phyloP scores from a whole-genome alignment of 768 basidiomycete genomes.

The Pleurotus pulmonarius region DNA sequence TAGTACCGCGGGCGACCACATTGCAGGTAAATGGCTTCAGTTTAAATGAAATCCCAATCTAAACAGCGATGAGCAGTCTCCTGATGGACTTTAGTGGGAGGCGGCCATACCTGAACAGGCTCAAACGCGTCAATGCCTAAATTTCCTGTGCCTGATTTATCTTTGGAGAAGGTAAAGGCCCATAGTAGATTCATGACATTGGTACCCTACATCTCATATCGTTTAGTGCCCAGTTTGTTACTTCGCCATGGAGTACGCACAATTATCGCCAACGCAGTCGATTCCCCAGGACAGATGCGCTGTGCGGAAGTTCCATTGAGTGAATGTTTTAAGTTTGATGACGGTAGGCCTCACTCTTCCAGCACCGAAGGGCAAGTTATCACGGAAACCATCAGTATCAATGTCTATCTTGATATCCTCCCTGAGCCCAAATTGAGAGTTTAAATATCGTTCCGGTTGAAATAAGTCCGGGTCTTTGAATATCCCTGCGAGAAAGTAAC shows the following conservation, averaged over 20 bases:
- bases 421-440: neutral
- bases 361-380: neutral
- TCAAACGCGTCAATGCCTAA: neutral
- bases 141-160: neutral
- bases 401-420: neutral
- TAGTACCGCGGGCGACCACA: neutral
- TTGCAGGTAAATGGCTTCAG: slow-evolving; percentile 3
- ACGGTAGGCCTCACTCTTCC: slow-evolving; percentile 4
- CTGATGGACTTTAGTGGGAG: neutral
- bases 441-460: slow-evolving; percentile 1
- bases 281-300: neutral
- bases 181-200: neutral
- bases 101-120: neutral
- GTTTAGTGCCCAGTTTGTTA: too few relatives aligned
- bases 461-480: slow-evolving; percentile 2
- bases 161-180: neutral
- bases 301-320: neutral
- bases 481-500: neutral
- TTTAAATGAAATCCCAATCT: neutral
- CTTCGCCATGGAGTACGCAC: neutral
- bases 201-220: neutral
- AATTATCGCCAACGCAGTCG: neutral
- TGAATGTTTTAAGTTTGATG: too few relatives aligned
- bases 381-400: neutral
- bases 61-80: neutral